Evolutionary conservation across 805 yeast genomes (phyloP).

Genomic region (Candida broadrunensis): DNA sequence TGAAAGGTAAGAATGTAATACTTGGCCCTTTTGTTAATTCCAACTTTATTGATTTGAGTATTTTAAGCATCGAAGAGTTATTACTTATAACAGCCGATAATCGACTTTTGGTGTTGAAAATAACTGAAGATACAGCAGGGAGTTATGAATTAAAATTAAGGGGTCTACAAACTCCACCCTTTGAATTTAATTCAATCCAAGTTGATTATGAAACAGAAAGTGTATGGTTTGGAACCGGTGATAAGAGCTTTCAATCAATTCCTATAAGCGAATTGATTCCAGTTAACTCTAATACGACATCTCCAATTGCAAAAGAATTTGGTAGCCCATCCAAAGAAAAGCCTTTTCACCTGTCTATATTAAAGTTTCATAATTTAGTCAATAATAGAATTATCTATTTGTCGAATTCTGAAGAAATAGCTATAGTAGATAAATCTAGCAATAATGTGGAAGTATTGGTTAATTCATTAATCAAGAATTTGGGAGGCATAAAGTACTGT

Average conservation of each 20-base stretch:
- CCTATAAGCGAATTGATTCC: conserved; percentile 11
- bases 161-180: conserved; percentile 11
- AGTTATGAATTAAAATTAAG: conserved; percentile 18
- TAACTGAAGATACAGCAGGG: conserved; percentile 6
- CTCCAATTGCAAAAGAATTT: neutral
- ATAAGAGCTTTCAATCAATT: conserved; percentile 8
- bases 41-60: conserved; percentile 44
- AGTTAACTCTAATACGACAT: neutral
- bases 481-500: conserved; percentile 38
- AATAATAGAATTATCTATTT: conserved; percentile 26
- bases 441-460: conserved; percentile 18
- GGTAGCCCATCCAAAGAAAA: conserved; percentile 5
- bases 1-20: conserved; percentile 60
- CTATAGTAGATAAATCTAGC: conserved; percentile 18
- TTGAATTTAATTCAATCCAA: conserved; percentile 14
- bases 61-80: conserved; percentile 33
- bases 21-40: conserved; percentile 48
- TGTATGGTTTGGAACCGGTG: conserved; percentile 24
- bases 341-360: conserved; percentile 7
- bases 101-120: conserved; percentile 27
- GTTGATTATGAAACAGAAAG: conserved; percentile 16
- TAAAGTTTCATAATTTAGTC: conserved; percentile 26
- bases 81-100: conserved; percentile 30
- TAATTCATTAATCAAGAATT: conserved; percentile 32
- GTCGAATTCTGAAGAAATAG: conserved; percentile 35